Evolutionary conservation across 192 early-diverging fungal genomes (phyloP).

Genomic region (Gonapodya sp.): DNA sequence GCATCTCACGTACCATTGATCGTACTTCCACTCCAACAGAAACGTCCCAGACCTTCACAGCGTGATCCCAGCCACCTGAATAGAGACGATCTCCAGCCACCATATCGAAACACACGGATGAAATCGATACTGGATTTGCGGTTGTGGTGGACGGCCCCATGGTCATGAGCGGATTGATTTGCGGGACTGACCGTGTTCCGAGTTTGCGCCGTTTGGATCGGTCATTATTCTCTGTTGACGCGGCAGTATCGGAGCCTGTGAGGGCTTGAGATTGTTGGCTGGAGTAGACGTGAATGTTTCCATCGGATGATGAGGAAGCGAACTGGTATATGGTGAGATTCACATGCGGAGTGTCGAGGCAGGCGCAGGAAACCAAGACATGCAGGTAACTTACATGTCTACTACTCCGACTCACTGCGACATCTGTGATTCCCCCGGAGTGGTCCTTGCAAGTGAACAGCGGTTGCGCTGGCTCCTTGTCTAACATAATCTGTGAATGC

Average conservation of each 20-base stretch:
- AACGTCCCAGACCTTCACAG: constrained; percentile 83
- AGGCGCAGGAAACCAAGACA: too few species aligned
- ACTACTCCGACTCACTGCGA: background rate
- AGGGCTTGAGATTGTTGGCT: background rate
- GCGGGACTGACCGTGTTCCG: too few species aligned
- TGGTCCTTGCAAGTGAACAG: background rate
- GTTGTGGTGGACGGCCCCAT: too few species aligned
- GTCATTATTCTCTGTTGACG: background rate
- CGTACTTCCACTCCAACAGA: constrained; percentile 57
- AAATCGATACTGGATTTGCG: too few species aligned
- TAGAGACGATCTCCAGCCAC: constrained; percentile 54
- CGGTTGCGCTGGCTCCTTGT: background rate
- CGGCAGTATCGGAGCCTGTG: background rate
- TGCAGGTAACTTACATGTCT: background rate
- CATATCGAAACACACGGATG: constrained; percentile 59
- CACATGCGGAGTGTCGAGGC: too few species aligned
- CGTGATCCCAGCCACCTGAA: constrained; percentile 89
- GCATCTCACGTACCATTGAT: constrained; percentile 48
- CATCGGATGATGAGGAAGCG: background rate
- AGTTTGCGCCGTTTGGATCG: background rate
- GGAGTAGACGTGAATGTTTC: background rate
- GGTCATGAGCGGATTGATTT: too few species aligned
- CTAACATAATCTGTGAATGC: background rate
- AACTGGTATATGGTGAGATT: background rate
- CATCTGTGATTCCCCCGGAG: background rate